A percentile compares a stretch with the other conserved stretches of the same genome.
phyloP scores from a whole-genome alignment of 2,329 filamentous ascomycete species.

The Aspergillus novofumigatus region DNA sequence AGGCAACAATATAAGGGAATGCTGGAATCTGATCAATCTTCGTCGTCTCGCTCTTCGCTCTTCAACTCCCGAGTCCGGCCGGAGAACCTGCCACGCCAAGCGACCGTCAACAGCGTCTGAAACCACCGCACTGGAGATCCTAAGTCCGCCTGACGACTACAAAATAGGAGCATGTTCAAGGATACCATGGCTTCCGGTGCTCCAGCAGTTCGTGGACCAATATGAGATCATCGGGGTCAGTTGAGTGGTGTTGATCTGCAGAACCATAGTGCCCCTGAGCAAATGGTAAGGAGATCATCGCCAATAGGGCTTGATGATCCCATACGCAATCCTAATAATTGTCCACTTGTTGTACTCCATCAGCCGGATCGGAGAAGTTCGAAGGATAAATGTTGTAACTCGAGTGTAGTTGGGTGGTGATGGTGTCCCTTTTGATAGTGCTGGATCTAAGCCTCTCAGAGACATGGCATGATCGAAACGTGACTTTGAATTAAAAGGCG shows the following conservation, averaged over 20 bases:
- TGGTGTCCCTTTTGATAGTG: not conserved
- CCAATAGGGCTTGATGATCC: constrained; percentile 3
- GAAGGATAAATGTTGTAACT: not conserved
- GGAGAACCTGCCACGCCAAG: not conserved
- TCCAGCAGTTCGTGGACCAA: not conserved
- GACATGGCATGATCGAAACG: not conserved
- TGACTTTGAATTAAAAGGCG: not conserved
- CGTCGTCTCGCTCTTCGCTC: not conserved
- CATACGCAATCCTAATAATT: not conserved
- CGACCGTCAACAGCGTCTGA: not conserved
- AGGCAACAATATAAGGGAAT: not conserved
- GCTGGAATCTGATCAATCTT: not conserved
- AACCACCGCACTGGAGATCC: not conserved
- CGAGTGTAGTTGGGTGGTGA: not conserved
- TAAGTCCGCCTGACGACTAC: not conserved
- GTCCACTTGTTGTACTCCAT: not conserved
- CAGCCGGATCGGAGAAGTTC: not conserved
- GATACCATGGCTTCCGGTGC: not conserved
- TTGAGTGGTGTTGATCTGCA: not conserved
- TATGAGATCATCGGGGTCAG: not conserved
- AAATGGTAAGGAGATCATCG: not conserved
- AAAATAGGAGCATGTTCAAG: not conserved
- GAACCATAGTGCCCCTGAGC: not conserved
- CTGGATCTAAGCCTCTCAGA: not conserved
- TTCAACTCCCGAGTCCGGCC: not conserved